phyloP scores from a whole-genome alignment of 2,329 filamentous ascomycete species.

The Phoma sp. region DNA sequence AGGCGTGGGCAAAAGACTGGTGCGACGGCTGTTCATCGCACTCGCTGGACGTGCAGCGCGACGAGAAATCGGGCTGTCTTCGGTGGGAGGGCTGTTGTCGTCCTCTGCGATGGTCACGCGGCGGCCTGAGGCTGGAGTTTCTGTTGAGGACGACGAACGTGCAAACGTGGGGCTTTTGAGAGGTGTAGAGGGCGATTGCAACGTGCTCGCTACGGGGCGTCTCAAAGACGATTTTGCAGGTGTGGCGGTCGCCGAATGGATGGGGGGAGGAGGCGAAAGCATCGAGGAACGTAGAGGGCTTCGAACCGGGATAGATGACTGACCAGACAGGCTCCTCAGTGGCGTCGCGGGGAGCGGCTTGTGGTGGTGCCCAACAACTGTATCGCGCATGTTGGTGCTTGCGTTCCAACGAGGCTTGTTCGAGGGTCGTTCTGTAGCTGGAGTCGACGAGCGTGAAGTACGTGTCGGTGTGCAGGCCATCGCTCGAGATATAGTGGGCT shows the following conservation, averaged over 20 bases:
- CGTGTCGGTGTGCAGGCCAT: slow-evolving; percentile 36
- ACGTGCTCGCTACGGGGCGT: slow-evolving; percentile 39
- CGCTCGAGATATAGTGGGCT: slow-evolving; percentile 34
- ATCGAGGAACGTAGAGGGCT: slow-evolving; percentile 41
- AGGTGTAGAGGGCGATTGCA: slow-evolving; percentile 40
- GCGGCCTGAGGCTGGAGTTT: slow-evolving; percentile 34
- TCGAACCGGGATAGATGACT: slow-evolving; percentile 45
- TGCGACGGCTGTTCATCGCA: slow-evolving; percentile 38
- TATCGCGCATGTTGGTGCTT: slow-evolving; percentile 48
- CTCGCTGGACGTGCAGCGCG: slow-evolving; percentile 38
- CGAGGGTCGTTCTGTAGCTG: slow-evolving; percentile 34
- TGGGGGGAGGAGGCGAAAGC: slow-evolving; percentile 31
- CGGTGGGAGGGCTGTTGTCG: slow-evolving; percentile 24
- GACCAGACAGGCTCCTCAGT: slow-evolving; percentile 37
- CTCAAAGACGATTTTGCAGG: slow-evolving; percentile 34
- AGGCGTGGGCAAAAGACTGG: slow-evolving; percentile 37
- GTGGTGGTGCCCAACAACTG: slow-evolving; percentile 48
- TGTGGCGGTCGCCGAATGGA: slow-evolving; percentile 35
- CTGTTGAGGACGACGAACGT: slow-evolving; percentile 23
- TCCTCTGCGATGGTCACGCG: slow-evolving; percentile 32
- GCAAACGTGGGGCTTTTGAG: slow-evolving; percentile 28
- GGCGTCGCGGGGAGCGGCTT: slow-evolving; percentile 45
- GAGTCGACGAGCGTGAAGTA: slow-evolving; percentile 30
- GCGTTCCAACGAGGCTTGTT: slow-evolving; percentile 50
- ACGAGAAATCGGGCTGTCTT: slow-evolving; percentile 40